Conservation (phyloP, 2,329 filamentous ascomycete species). For the Fusarium ramigenum region DNA sequence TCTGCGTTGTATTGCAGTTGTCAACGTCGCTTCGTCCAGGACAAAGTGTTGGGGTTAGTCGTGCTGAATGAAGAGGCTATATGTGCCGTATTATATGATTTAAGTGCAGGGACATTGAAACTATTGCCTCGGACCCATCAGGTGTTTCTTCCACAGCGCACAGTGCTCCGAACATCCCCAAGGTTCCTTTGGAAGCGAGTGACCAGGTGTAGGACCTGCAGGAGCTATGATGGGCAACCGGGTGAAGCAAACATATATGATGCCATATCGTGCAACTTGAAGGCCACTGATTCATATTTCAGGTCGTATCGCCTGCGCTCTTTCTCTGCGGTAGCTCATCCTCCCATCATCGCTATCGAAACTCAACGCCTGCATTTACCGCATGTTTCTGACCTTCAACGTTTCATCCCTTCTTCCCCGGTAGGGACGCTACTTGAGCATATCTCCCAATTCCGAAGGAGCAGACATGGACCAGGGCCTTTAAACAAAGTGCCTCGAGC, state of each 20-base stretch:
- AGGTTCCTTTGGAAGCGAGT: background rate
- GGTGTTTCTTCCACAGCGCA: background rate
- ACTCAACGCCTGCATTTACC: slow-evolving; percentile 4
- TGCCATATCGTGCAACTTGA: slow-evolving; percentile 8
- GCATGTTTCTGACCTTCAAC: slow-evolving; percentile 23
- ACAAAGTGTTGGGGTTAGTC: background rate
- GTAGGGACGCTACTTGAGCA: slow-evolving; percentile 7
- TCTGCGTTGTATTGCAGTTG: slow-evolving; percentile 14
- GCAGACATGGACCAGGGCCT: slow-evolving; percentile 30
- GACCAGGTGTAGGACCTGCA: background rate
- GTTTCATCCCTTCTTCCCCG: slow-evolving; percentile 40
- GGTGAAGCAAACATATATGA: background rate
- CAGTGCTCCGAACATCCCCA: background rate
- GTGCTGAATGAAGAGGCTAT: slow-evolving; percentile 25
- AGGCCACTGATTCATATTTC: slow-evolving; percentile 1
- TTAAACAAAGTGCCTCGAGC: slow-evolving; percentile 22
- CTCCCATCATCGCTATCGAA: slow-evolving; percentile 10
- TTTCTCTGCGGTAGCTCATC: background rate
- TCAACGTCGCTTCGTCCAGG: slow-evolving; percentile 20
- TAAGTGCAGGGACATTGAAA: slow-evolving; percentile 21
- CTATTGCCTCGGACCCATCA: slow-evolving; percentile 33
- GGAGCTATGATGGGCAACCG: background rate
- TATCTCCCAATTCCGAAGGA: background rate
- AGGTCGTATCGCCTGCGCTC: background rate
- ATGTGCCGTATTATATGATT: slow-evolving; percentile 33